Evolutionary conservation across 139 green algal species (phyloP).

Genomic region (Chlorella sorokiniana): DNA sequence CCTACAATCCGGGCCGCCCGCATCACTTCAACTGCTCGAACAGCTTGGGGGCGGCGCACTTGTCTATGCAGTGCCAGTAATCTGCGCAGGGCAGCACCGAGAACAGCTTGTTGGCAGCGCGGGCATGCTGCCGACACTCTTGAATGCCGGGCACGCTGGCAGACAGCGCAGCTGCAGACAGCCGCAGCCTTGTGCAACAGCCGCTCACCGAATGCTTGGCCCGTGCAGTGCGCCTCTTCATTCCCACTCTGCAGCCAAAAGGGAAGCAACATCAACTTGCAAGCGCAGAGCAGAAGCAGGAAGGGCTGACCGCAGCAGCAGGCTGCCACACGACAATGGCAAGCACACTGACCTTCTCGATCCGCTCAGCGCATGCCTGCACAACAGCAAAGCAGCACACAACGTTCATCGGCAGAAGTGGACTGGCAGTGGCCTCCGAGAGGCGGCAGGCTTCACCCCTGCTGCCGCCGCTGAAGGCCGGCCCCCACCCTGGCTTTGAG

Average conservation of each 20-base stretch:
- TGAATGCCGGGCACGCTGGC: no score
- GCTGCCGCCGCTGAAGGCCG: no score
- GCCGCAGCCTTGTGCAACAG: background rate
- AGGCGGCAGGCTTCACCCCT: background rate
- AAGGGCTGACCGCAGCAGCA: no score
- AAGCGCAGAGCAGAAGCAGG: no score
- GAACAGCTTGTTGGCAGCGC: background rate
- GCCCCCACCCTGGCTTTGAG: no score
- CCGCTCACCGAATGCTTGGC: slow-evolving; percentile 32
- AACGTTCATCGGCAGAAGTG: background rate
- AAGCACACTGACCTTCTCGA: no score
- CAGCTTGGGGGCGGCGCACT: slow-evolving; percentile 40
- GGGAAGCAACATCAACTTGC: no score
- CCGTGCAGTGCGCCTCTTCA: slow-evolving; percentile 52
- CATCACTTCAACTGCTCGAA: slow-evolving; percentile 45
- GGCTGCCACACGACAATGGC: no score
- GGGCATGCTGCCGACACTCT: no score
- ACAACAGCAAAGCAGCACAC: background rate
- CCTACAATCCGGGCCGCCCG: background rate
- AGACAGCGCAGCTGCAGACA: no score
- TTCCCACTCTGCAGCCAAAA: no score
- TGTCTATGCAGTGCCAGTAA: slow-evolving; percentile 53
- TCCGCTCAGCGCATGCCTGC: slow-evolving; percentile 42
- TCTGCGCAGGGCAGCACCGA: slow-evolving; percentile 41
- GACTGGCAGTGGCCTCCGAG: no score